phyloP scores from a whole-genome alignment of 1,284 basidiomycete genomes.

The Serendipita sp. region DNA sequence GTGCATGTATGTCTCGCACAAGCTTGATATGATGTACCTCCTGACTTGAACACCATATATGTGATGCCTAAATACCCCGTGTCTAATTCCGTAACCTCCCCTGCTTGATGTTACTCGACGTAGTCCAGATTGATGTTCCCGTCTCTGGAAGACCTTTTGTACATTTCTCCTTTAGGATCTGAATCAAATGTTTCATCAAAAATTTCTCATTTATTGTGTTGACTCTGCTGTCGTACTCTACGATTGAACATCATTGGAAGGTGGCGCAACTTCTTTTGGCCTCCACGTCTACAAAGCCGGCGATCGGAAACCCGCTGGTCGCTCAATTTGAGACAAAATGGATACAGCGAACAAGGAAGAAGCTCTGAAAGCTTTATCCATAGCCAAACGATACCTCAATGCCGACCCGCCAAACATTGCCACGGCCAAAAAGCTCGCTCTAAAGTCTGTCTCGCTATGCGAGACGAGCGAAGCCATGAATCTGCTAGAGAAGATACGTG shows the following conservation, averaged over 20 bases:
- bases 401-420: not conserved
- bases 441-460: not conserved
- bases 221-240: not conserved
- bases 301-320: not conserved
- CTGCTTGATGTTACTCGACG: no score
- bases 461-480: slow-evolving; percentile 6
- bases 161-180: not conserved
- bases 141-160: not conserved
- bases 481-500: not conserved
- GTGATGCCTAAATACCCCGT: no score
- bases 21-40: no score
- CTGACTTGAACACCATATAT: no score
- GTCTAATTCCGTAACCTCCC: no score
- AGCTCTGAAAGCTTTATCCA: not conserved
- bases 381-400: not conserved
- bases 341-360: slow-evolving; percentile 2
- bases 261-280: not conserved
- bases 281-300: not conserved
- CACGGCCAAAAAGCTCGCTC: not conserved
- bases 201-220: not conserved
- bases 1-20: no score
- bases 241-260: not conserved
- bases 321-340: not conserved
- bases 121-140: no score
- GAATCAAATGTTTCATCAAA: not conserved